Percentiles rank a stretch among this genome's conserved stretches.
phyloP scores from a whole-genome alignment of 495 filamentous ascomycete species.

The Penicillium canariense region DNA sequence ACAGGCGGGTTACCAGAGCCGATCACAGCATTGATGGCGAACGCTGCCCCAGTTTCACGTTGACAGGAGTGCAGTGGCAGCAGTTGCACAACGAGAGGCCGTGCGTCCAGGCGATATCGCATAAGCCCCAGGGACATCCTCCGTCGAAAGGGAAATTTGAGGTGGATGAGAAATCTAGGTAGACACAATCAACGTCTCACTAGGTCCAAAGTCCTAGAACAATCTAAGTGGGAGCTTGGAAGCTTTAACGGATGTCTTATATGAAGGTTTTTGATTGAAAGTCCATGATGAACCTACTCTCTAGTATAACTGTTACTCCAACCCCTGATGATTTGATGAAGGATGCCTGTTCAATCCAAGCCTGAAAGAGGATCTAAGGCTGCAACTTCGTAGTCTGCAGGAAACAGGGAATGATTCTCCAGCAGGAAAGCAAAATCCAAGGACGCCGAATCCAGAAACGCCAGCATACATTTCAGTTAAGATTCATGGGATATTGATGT shows the following conservation, averaged over 20 bases:
- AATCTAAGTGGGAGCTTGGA: too few species aligned
- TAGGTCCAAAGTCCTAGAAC: too few species aligned
- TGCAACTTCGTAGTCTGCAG: background rate
- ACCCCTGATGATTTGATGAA: too few species aligned
- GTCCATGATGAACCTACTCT: too few species aligned
- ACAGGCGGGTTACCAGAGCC: background rate
- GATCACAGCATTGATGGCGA: background rate
- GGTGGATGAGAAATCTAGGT: too few species aligned
- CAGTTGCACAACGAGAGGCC: background rate
- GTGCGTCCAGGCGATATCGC: conserved; percentile 1
- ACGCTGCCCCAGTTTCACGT: conserved; percentile 1
- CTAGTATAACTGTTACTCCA: too few species aligned
- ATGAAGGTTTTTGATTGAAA: too few species aligned
- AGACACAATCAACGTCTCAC: too few species aligned
- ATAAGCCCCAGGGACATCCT: background rate
- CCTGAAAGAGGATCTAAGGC: background rate
- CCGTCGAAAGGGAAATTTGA: background rate
- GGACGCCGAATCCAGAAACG: background rate
- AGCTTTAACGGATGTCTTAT: too few species aligned
- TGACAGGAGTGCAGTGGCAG: conserved; percentile 7
- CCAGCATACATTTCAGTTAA: background rate
- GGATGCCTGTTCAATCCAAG: too few species aligned
- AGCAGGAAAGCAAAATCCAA: background rate
- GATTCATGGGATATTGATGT: too few species aligned
- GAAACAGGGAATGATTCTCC: background rate